These are phyloP conservation scores for Lophiostoma macrostomum DNA, from an alignment of 495 filamentous ascomycete genomes.

Conservation along the genomic window DNA sequence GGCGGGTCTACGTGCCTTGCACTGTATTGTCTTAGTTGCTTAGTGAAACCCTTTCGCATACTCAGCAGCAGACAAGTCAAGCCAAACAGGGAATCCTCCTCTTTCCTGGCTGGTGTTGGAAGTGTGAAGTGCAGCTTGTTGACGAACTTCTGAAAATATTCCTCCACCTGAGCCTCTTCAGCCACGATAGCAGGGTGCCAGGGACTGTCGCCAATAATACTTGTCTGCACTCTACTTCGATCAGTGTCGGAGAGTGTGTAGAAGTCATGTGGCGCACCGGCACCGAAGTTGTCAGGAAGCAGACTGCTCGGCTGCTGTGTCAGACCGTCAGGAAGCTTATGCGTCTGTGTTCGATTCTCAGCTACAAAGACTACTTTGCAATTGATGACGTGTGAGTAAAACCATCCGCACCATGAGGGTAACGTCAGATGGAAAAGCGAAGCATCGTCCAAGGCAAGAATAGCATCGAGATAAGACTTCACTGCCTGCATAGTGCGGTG, in stretches of 20 bases:
- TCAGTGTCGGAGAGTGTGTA: not conserved
- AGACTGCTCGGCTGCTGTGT: not conserved
- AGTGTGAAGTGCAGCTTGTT: constrained; percentile 16
- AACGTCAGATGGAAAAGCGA: constrained; percentile 17
- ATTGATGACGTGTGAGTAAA: constrained; percentile 17
- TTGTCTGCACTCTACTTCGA: not conserved
- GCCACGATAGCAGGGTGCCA: constrained; percentile 19
- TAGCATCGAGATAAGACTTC: constrained; percentile 8
- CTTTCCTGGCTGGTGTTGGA: not conserved
- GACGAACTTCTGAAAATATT: constrained; percentile 9
- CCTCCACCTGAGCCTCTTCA: constrained; percentile 1
- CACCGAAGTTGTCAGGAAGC: not conserved
- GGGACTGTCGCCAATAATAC: no score
- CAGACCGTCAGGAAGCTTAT: not conserved
- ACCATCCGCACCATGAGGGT: constrained; percentile 22
- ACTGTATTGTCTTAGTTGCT: constrained; percentile 9
- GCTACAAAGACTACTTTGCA: constrained; percentile 22
- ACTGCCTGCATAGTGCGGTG: not conserved
- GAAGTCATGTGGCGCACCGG: not conserved
- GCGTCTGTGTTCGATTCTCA: not conserved
- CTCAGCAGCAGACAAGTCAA: not conserved
- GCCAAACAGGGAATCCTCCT: not conserved
- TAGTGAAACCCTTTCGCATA: constrained; percentile 6
- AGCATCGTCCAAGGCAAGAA: not conserved
- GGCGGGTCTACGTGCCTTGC: not conserved